Conservation (phyloP, 2,329 filamentous ascomycete genomes). For the Plenodomus biglobosus region DNA sequence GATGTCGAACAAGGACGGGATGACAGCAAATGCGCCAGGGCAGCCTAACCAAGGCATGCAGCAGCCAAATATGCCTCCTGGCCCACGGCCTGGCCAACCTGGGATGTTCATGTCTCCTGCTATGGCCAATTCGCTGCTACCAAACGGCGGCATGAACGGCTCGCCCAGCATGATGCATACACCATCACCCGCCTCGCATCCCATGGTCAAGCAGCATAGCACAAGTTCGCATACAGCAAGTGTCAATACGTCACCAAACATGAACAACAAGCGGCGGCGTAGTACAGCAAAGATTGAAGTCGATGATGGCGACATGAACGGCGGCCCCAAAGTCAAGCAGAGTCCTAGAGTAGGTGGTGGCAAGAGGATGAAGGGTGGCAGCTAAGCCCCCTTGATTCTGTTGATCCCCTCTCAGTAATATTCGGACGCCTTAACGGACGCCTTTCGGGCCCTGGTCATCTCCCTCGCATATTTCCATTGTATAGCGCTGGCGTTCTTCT, state of each 20-base stretch:
- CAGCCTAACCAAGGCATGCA: conserved; percentile 33
- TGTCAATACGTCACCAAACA: conserved; percentile 64
- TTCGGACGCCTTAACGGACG: not conserved
- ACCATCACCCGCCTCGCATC: conserved; percentile 51
- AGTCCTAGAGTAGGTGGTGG: conserved; percentile 49
- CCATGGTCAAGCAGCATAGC: conserved; percentile 60
- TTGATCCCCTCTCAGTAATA: not conserved
- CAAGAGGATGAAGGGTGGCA: conserved; percentile 40
- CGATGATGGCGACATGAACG: conserved; percentile 51
- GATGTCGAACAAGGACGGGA: conserved; percentile 39
- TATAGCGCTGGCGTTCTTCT: not conserved
- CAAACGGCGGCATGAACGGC: conserved; percentile 52
- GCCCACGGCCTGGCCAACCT: conserved; percentile 34
- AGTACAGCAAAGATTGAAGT: conserved; percentile 63
- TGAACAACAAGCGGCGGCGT: conserved; percentile 60
- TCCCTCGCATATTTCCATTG: not conserved
- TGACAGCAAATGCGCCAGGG: conserved; percentile 13
- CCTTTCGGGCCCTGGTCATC: not conserved
- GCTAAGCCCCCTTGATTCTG: conserved; percentile 11
- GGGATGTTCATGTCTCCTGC: conserved; percentile 60
- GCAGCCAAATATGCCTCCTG: conserved; percentile 34
- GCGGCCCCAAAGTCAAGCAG: conserved; percentile 53
- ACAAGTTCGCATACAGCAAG: conserved; percentile 58
- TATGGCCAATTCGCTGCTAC: conserved; percentile 56
- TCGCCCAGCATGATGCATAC: conserved; percentile 52